Evolutionary conservation across 148 eudicot genomes (phyloP), one percentile per base, ranked within the genome.

Genomic region (Tetragonia tetragonoides): DNA sequence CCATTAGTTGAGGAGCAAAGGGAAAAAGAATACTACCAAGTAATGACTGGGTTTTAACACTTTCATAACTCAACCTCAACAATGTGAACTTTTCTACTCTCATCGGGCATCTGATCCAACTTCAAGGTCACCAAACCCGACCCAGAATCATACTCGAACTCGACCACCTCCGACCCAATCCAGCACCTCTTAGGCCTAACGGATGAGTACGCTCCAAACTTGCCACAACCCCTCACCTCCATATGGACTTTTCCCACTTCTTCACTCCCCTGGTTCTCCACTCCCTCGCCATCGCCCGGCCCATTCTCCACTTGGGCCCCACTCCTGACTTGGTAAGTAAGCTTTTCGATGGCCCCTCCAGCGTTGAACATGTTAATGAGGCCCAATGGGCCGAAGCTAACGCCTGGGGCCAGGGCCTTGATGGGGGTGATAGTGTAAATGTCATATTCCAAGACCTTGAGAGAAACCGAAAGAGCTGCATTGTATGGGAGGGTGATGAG

Each of bases 301-400:
- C 75, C 68, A 47, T 75, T 82, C 14, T 81, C 62, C 63, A 83
- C 78, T 71, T 73, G 76, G 14, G 85, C 89, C 40, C 83, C 89
- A 8, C 78, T 71, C 78, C 80, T 81, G 38, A 86, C 86, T 39
- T 88, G 87, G 46, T 95, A 93, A 10, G 75, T 83, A 7, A 95
- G 87, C 66, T 78, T 94, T 10, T 91, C 88, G 10, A 95, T 89
- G 17, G 99, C 97, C 8, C 97, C 97, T 34, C 99, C 99, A 0
- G 89, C 87, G 68, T 95, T 95, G 83, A 84, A 95, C 99, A 95
- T 93, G 83, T 89, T 81, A 59, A 93, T 84, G 64, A 95, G 89
- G 59, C 99, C 97, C n/a, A 95, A 83, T 0, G 99, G 99, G 17
- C 91, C 93, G 40, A 95, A 91, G 49, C 83, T 80, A 63, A 79